Evolutionary conservation across 495 filamentous ascomycete species (phyloP).

Genomic region (Evernia prunastri): DNA sequence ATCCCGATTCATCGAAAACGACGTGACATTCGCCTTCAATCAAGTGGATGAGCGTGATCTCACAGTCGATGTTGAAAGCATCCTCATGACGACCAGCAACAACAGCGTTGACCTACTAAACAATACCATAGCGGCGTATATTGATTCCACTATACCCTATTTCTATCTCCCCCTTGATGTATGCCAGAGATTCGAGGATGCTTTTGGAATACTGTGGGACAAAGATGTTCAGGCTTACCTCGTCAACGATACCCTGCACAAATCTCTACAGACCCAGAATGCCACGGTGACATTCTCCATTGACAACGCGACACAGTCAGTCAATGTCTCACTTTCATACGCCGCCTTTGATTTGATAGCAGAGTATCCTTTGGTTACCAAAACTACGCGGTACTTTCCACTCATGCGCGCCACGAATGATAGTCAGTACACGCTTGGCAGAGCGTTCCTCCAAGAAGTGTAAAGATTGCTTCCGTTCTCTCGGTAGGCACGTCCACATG

Average conservation of each 20-base stretch:
- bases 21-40: constrained; percentile 44
- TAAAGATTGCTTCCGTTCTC: constrained; percentile 4
- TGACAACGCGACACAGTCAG: constrained; percentile 36
- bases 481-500: background rate
- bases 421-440: constrained; percentile 47
- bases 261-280: constrained; percentile 39
- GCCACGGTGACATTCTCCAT: constrained; percentile 43
- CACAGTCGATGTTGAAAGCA: constrained; percentile 41
- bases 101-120: constrained; percentile 18
- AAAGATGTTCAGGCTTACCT: constrained; percentile 41
- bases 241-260: constrained; percentile 42
- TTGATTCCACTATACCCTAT: constrained; percentile 51
- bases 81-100: constrained; percentile 41
- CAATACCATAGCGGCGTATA: constrained; percentile 33
- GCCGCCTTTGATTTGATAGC: constrained; percentile 46
- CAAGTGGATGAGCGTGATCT: constrained; percentile 43
- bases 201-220: constrained; percentile 46
- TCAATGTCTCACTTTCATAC: constrained; percentile 49
- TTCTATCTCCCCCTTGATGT: constrained; percentile 47
- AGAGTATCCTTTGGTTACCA: constrained; percentile 31
- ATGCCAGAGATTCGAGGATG: constrained; percentile 47
- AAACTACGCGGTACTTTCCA: constrained; percentile 45
- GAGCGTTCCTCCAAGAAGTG: constrained; percentile 56
- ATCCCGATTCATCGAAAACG: constrained; percentile 45
- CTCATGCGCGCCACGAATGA: constrained; percentile 45